Base-by-base conservation (phyloP, 352 stramenopile species). In the Thalassiosira livingstoniorum region DNA sequence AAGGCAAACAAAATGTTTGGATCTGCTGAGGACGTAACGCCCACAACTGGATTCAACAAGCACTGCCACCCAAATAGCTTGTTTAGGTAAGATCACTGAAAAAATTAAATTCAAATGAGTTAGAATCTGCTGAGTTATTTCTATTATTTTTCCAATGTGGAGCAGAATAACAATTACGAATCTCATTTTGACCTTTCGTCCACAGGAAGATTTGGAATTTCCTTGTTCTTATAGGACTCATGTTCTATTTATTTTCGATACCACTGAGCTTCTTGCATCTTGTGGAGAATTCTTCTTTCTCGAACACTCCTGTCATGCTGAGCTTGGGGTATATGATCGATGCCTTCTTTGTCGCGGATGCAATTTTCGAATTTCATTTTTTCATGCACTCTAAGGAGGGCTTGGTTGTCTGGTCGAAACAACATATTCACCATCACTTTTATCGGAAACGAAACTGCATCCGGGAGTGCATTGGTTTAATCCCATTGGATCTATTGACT, bases 1-100 rank as follows among this genome's bases (percentile, higher is more conserved):
- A 89, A 87, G 74, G 83, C 75, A 42, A 89, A 88, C 69, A 89
- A 89, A 63, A 78, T 89, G 64, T 91, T 89, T 71, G 83, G 79
- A 7, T 87, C 79, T 0, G 78, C 62, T 54, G 75, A 91, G 15
- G 80, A 87, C 64, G 39, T 78, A 4, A 79, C 78, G 25, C 73
- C 67, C 10, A 75, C 68, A 21, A n/a, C 21, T 66, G 72, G 72
- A 25, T 76, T 88, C 54, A 53, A 81, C 27, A 83, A 82, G 29
- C 71, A 88, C 75, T 88, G 67, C 58, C 70, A 82, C 18, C 84
- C 87, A 27, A 85, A 79, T 39, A 89, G 71, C 53, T 68, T 51
- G 10, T 87, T 88, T 29, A 67, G 60, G 60, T 68, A 53, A 34
- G 18, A 1, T 27, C n/a, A n/a, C n/a, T n/a, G n/a, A n/a, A n/a